phyloP scores from a whole-genome alignment of 345 rosid species.

The Bretschneidera sinensis region DNA sequence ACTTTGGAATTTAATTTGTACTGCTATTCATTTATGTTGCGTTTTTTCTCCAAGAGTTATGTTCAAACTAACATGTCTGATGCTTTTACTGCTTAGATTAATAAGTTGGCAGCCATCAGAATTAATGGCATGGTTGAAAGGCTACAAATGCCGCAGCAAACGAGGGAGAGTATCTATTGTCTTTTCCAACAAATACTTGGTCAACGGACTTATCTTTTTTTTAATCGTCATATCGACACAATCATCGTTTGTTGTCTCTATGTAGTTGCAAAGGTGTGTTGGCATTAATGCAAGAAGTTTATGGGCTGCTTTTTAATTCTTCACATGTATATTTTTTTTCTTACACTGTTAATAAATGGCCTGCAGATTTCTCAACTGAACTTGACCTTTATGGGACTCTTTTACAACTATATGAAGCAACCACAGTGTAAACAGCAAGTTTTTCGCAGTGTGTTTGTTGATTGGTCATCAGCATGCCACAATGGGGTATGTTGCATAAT shows the following conservation, averaged over 20 bases:
- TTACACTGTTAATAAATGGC: constrained; percentile 19
- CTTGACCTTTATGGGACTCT: constrained; percentile 76
- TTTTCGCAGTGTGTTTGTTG: constrained; percentile 78
- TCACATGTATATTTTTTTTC: too few relatives aligned
- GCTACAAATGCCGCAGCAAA: constrained; percentile 67
- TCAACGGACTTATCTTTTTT: constrained; percentile 59
- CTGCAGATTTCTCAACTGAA: constrained; percentile 80
- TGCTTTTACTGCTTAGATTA: constrained; percentile 59
- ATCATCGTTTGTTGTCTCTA: constrained; percentile 85
- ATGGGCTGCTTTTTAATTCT: too few relatives aligned
- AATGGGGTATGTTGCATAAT: too few relatives aligned
- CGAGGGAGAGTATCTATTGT: constrained; percentile 61
- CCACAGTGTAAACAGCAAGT: constrained; percentile 93
- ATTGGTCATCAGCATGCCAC: constrained; percentile 55
- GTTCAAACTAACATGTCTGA: too few relatives aligned
- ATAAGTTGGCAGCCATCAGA: constrained; percentile 80
- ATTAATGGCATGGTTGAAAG: too few relatives aligned
- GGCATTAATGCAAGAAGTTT: too few relatives aligned
- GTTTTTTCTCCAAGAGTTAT: too few relatives aligned
- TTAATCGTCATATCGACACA: constrained; percentile 79
- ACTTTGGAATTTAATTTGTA: too few relatives aligned
- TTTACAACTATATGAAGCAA: constrained; percentile 85
- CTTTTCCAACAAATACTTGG: constrained; percentile 68
- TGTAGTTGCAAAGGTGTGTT: constrained; percentile 71
- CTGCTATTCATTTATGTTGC: too few relatives aligned